Evolutionary conservation across 768 basidiomycete genomes (phyloP).

Genomic region (Suillus fuscotomentosus): DNA sequence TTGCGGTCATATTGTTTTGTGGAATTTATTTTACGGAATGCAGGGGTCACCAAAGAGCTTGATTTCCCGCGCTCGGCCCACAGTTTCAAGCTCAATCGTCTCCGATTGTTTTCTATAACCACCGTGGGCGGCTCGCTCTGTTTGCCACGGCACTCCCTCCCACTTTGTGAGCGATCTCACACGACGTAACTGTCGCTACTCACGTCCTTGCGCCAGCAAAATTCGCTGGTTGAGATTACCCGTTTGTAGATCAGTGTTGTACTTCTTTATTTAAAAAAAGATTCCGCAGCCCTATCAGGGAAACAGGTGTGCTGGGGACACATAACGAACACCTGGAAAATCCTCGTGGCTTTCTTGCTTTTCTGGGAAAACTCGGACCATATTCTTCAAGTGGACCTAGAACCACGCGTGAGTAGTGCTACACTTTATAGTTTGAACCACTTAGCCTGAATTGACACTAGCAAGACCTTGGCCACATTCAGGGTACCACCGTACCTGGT

Average conservation of each 20-base stretch:
- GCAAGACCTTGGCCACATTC: not conserved
- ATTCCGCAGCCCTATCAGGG: not conserved
- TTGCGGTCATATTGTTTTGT: not conserved
- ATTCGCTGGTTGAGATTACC: not conserved
- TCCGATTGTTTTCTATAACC: not conserved
- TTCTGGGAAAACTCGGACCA: not conserved
- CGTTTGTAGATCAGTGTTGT: not conserved
- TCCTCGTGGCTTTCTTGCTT: not conserved
- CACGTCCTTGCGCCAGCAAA: not conserved
- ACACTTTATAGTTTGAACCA: not conserved
- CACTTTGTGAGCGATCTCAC: not conserved
- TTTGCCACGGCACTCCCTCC: not conserved
- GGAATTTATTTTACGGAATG: constrained; percentile 2
- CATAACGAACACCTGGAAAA: too few relatives aligned
- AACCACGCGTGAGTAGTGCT: not conserved
- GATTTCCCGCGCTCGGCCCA: constrained; percentile 1
- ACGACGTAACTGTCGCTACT: not conserved
- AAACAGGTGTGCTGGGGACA: not conserved
- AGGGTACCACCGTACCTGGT: not conserved
- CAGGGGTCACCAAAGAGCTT: not conserved
- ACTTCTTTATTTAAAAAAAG: not conserved
- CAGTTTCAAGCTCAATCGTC: constrained; percentile 1
- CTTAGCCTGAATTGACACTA: not conserved
- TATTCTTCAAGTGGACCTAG: not conserved
- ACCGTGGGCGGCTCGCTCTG: not conserved